These are phyloP conservation scores for Podospora appendiculata DNA, from an alignment of 495 filamentous ascomycete genomes.

Conservation along the genomic window DNA sequence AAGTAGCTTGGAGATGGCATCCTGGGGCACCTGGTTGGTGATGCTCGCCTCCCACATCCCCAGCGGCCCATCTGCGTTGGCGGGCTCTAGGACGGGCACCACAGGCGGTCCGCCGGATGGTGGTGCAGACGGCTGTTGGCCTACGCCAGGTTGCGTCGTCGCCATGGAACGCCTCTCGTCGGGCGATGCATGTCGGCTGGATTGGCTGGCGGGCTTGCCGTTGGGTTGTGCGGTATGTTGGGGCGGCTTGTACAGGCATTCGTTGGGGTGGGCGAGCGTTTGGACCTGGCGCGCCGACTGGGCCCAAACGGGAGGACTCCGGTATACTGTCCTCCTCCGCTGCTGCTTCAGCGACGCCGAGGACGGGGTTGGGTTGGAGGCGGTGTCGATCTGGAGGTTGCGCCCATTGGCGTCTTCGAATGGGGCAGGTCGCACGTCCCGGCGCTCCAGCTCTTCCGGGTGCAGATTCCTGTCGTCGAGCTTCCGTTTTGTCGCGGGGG, in stretches of 20 bases:
- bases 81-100: constrained; percentile 1
- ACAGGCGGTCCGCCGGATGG: neutral
- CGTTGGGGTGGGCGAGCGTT: constrained; percentile 26
- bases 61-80: constrained; percentile 19
- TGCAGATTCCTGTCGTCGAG: constrained; percentile 41
- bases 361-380: constrained; percentile 9
- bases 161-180: constrained; percentile 31
- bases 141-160: constrained; percentile 1
- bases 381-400: constrained; percentile 12
- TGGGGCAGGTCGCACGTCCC: constrained; percentile 31
- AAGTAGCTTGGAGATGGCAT: constrained; percentile 57
- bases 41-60: constrained; percentile 73
- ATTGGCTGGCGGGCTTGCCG: constrained; percentile 29
- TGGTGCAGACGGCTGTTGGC: too few species aligned
- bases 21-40: constrained; percentile 53
- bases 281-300: constrained; percentile 13
- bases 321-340: constrained; percentile 30
- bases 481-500: constrained; percentile 43
- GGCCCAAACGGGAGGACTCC: constrained; percentile 39
- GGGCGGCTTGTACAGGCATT: constrained; percentile 25
- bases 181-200: constrained; percentile 41
- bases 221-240: constrained; percentile 23
- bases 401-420: constrained; percentile 35
- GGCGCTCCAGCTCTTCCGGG: constrained; percentile 36
- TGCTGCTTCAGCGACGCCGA: constrained; percentile 15